These are phyloP conservation scores for Penicillium capsulatum DNA, from an alignment of 2,329 filamentous ascomycete species.

Conservation along the genomic window DNA sequence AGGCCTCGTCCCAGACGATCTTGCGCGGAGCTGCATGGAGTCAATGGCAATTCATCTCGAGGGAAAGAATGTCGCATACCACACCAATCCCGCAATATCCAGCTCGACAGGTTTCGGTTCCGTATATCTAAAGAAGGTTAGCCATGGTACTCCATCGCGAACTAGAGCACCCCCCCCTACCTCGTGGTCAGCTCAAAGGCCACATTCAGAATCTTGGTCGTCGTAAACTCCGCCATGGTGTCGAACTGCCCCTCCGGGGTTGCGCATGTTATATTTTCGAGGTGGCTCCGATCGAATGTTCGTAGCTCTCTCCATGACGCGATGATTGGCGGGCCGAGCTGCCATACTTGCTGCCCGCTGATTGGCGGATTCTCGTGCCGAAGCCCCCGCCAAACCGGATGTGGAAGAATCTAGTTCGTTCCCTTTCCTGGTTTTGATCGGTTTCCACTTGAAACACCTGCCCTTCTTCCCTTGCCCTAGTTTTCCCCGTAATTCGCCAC, in stretches of 20 bases:
- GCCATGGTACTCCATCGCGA: background rate
- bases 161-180: too few relatives aligned
- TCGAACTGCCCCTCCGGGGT: background rate
- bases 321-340: constrained; percentile 4
- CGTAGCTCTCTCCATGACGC: too few relatives aligned
- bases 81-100: constrained; percentile 7
- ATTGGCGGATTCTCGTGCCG: background rate
- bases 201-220: constrained; percentile 6
- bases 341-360: background rate
- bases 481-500: background rate
- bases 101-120: constrained; percentile 8
- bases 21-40: constrained; percentile 6
- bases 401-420: too few relatives aligned
- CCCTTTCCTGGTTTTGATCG: too few relatives aligned
- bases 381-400: too few relatives aligned
- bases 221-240: constrained; percentile 7
- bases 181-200: constrained; percentile 7
- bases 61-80: constrained; percentile 1
- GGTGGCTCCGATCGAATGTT: too few relatives aligned
- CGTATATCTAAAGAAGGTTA: constrained; percentile 3
- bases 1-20: constrained; percentile 4
- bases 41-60: background rate
- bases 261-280: too few relatives aligned
- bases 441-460: too few relatives aligned
- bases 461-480: background rate